Evolutionary conservation across 495 filamentous ascomycete genomes (phyloP), one percentile per base, ranked within the genome.

Genomic region (Pyrenula massariospora): DNA sequence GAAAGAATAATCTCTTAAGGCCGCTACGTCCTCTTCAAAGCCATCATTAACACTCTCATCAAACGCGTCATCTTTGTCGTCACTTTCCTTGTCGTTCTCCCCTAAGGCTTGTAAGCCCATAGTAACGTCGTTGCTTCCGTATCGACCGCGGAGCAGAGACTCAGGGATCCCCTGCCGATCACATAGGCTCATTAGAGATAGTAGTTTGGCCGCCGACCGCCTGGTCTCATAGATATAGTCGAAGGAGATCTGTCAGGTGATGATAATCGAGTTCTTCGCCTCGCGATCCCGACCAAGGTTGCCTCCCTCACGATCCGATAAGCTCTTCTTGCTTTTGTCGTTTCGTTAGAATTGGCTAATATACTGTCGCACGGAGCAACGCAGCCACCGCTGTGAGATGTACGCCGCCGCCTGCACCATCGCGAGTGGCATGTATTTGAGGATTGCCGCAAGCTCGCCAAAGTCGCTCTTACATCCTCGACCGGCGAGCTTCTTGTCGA

Each of bases 241-340:
- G 56, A 78, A 80, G 23, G 71, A 76, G 51, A 77, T 73, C 53
- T 74, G 68, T 72, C 66, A 77, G n/a, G 71, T 77, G 20, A 65
- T 57, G 25, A 77, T 61, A 50, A 78, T 72, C 12, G 70, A 72
- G 56, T 76, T 77, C 25, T 65, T 61, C 8, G 68, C 68, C 49
- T 68, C 59, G 42, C 51, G 20, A 55, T 78, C 77, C 62, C 75
- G 62, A 31, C 73, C 67, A 25, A 65, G 58, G 3, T 77, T 59
- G 20, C 61, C 64, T 10, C 52, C 59, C 49, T 76, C 62, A 19
- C 63, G 58, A 51, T 70, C 55, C 11, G 79, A 60, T 21, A 79
- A 66, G 59, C 57, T 64, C 24, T 56, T 58, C 63, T 59, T 68
- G 23, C 68, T 65, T 48, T 58, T 25, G 60, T 75, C 70, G 56